phyloP scores from a whole-genome alignment of 495 filamentous ascomycete species.

The Bacidia rubella region DNA sequence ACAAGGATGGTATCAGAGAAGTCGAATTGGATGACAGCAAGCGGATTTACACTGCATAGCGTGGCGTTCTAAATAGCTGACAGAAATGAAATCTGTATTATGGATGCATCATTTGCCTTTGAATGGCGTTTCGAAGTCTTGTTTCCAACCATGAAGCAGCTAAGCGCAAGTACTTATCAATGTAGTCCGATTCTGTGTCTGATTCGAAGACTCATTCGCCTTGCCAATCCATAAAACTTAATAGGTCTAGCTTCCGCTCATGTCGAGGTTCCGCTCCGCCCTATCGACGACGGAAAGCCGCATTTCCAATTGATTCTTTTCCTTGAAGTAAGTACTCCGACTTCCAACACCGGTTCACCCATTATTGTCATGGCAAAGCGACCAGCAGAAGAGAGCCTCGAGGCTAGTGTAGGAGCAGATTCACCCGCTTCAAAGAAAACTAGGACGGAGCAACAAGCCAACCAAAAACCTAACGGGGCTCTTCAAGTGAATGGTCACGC shows the following conservation, averaged over 20 bases:
- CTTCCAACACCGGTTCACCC: too few relatives aligned
- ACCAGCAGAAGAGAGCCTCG: slow-evolving; percentile 62
- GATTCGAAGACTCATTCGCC: too few relatives aligned
- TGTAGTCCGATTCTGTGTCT: too few relatives aligned
- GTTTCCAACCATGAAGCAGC: too few relatives aligned
- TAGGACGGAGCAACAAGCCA: slow-evolving; percentile 44
- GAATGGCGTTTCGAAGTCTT: too few relatives aligned
- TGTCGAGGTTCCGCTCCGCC: not conserved
- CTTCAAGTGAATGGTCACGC: slow-evolving; percentile 23
- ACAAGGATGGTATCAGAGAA: slow-evolving; percentile 76
- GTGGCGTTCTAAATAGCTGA: not conserved
- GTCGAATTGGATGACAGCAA: slow-evolving; percentile 69
- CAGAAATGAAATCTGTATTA: too few relatives aligned
- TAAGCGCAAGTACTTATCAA: too few relatives aligned
- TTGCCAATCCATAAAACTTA: too few relatives aligned
- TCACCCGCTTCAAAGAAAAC: slow-evolving; percentile 71
- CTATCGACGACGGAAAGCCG: too few relatives aligned
- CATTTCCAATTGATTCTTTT: too few relatives aligned
- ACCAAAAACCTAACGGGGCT: slow-evolving; percentile 19
- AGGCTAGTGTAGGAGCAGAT: slow-evolving; percentile 40
- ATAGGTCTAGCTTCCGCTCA: not conserved
- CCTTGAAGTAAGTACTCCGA: too few relatives aligned
- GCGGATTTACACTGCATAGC: slow-evolving; percentile 52
- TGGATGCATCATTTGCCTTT: too few relatives aligned
- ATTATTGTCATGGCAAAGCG: slow-evolving; percentile 57